phyloP scores from a whole-genome alignment of 192 early-diverging fungal species.

The Gryganskiella cystojenkinii region DNA sequence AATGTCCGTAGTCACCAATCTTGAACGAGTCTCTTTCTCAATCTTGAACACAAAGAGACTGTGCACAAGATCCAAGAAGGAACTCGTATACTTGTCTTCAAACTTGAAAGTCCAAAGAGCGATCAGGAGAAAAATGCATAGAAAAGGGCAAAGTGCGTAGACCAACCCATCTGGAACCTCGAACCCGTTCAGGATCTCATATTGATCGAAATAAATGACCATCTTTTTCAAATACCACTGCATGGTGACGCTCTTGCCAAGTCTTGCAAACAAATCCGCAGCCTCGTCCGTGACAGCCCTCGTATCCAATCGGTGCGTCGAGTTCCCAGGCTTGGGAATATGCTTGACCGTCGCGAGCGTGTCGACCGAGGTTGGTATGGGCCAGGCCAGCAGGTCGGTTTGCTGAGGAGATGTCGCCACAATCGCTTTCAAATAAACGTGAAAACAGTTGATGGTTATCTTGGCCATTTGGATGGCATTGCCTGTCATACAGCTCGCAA shows the following conservation, averaged over 20 bases:
- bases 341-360: not conserved
- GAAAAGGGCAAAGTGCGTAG: not conserved
- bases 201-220: not conserved
- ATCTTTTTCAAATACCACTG: not conserved
- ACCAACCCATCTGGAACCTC: not conserved
- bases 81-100: conserved; percentile 2
- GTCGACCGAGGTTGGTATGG: not conserved
- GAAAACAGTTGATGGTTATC: not conserved
- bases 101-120: not conserved
- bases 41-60: not conserved
- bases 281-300: not conserved
- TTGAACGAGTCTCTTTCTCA: not conserved
- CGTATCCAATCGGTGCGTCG: not conserved
- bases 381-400: not conserved
- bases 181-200: not conserved
- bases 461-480: not conserved
- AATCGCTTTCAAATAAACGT: not conserved
- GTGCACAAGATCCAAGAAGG: not conserved
- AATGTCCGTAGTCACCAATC: not conserved
- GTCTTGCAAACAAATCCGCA: not conserved
- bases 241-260: not conserved
- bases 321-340: not conserved
- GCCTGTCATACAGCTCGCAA: not conserved
- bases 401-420: not conserved
- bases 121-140: not conserved